Evolutionary conservation across 176 grass and related monocot species (phyloP).

Genomic region (Zoysia japonica): DNA sequence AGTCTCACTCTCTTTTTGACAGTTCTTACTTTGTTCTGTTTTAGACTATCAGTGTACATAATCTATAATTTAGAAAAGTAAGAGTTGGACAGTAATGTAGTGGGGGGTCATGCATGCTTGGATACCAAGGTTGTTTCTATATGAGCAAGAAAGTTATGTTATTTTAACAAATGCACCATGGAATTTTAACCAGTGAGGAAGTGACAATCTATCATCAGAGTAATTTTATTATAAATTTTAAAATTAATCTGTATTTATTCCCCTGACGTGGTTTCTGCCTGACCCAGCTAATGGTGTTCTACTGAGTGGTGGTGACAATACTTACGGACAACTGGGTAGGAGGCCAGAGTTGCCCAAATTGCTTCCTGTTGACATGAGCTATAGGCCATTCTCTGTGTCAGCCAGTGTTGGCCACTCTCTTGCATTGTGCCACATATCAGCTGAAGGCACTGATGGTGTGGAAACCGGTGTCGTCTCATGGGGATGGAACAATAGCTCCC

Average conservation of each 20-base stretch:
- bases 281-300: slow-evolving; percentile 58
- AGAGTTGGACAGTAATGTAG: background rate
- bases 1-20: background rate
- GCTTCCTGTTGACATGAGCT: slow-evolving; percentile 53
- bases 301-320: slow-evolving; percentile 79
- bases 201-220: background rate
- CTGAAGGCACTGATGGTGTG: slow-evolving; percentile 10
- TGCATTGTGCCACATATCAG: slow-evolving; percentile 50
- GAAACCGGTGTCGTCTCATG: slow-evolving; percentile 61
- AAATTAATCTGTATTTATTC: background rate
- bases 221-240: background rate
- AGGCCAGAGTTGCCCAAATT: slow-evolving; percentile 48
- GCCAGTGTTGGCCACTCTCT: slow-evolving; percentile 85
- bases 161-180: slow-evolving; percentile 6
- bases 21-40: slow-evolving; percentile 14
- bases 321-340: slow-evolving; percentile 74
- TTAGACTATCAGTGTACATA: background rate
- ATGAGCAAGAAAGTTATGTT: slow-evolving; percentile 7
- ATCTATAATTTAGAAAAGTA: slow-evolving; percentile 7
- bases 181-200: background rate
- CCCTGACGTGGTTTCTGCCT: slow-evolving; percentile 34
- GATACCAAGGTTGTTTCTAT: slow-evolving; percentile 3
- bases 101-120: slow-evolving; percentile 9
- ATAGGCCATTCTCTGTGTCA: slow-evolving; percentile 62
- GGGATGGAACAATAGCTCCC: slow-evolving; percentile 89